Percentiles rank a stretch among this genome's conserved stretches.
Conservation (phyloP, 352 stramenopile species). For the Phytophthora hybrid region DNA sequence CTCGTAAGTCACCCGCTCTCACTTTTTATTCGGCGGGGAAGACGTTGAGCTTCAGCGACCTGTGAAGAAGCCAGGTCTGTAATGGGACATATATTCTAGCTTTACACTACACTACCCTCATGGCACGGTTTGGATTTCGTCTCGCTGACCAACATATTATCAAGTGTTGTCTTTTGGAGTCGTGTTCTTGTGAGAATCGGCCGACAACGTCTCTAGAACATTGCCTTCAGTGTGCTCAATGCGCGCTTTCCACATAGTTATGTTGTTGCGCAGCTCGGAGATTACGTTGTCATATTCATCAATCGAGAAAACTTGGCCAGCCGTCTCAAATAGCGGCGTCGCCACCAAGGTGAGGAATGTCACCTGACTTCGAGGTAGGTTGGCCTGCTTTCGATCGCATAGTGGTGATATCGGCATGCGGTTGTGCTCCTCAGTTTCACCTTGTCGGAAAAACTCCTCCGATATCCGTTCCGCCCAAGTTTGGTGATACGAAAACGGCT, state of each 20-base stretch:
- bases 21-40: background rate
- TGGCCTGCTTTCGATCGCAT: conserved; percentile 66
- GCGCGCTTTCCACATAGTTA: conserved; percentile 55
- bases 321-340: conserved; percentile 69
- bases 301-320: conserved; percentile 65
- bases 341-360: conserved; percentile 73
- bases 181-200: conserved; percentile 36
- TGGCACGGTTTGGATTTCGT: background rate
- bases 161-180: conserved; percentile 8
- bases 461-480: conserved; percentile 69
- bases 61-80: conserved; percentile 1
- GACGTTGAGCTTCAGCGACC: background rate
- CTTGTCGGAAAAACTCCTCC: conserved; percentile 76
- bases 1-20: conserved; percentile 15
- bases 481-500: conserved; percentile 71
- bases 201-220: conserved; percentile 41
- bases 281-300: conserved; percentile 68
- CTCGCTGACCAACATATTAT: conserved; percentile 2
- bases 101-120: conserved; percentile 13
- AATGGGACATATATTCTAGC: conserved; percentile 30
- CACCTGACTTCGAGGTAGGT: conserved; percentile 70
- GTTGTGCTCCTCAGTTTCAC: conserved; percentile 66
- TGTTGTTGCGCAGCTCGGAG: conserved; percentile 60
- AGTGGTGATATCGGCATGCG: conserved; percentile 64
- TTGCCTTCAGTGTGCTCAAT: conserved; percentile 43